phyloP scores from a whole-genome alignment of 1,139 yeast species.

The Lodderomyces oxycetoniae region DNA sequence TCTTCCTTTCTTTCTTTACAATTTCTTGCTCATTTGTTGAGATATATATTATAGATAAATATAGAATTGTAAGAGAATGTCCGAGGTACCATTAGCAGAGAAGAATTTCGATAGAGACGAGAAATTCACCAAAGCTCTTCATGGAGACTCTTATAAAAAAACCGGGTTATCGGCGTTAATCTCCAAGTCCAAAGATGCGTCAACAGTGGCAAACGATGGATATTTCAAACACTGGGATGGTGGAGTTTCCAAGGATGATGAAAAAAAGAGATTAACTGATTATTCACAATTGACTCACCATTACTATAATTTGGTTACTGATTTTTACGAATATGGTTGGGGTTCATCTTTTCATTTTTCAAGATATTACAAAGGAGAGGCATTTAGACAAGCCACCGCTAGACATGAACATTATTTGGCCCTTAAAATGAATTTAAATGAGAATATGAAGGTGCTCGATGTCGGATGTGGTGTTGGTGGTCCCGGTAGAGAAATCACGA shows the following conservation, averaged over 20 bases:
- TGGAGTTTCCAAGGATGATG: constrained; percentile 74
- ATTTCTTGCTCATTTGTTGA: no score
- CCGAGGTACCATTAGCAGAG: constrained; percentile 15
- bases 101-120: constrained; percentile 48
- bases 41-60: constrained; percentile 1
- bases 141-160: constrained; percentile 66
- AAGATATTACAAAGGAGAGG: constrained; percentile 88
- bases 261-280: constrained; percentile 70
- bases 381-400: constrained; percentile 91
- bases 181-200: constrained; percentile 72
- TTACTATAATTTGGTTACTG: constrained; percentile 94
- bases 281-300: constrained; percentile 91
- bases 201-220: constrained; percentile 78
- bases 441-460: constrained; percentile 84
- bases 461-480: constrained; percentile 99
- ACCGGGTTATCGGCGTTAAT: constrained; percentile 75
- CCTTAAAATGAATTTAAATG: constrained; percentile 71
- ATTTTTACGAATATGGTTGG: constrained; percentile 98
- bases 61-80: constrained; percentile 7
- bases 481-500: constrained; percentile 92
- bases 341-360: constrained; percentile 99
- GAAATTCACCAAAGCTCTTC: constrained; percentile 78
- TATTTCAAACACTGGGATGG: constrained; percentile 97
- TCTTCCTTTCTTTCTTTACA: constrained; percentile 1
- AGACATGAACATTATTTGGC: constrained; percentile 98